A percentile compares a stretch with the other conserved stretches of the same genome.
These are phyloP conservation scores for Crithidia sp. DNA, from an alignment of 208 protist genomes.

Conservation along the genomic window DNA sequence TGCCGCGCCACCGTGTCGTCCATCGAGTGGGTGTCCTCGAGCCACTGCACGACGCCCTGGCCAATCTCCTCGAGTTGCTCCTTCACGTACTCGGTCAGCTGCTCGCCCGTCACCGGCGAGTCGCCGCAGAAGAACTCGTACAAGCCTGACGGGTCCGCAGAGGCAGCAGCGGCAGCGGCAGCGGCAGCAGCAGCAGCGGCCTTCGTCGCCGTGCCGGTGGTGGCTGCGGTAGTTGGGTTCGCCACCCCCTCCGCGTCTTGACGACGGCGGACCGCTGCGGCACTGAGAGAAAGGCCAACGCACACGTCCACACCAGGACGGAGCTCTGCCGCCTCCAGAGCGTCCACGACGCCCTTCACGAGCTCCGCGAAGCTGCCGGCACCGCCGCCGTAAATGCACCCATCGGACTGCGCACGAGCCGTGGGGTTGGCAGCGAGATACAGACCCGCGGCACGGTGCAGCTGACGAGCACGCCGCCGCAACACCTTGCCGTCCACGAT, in stretches of 20 bases:
- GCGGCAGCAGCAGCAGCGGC: background rate
- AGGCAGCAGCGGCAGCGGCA: background rate
- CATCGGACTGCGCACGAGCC: background rate
- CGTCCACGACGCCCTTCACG: constrained; percentile 23
- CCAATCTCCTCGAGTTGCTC: constrained; percentile 55
- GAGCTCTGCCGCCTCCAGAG: constrained; percentile 17
- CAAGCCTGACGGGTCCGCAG: constrained; percentile 21
- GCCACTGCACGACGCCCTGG: constrained; percentile 47
- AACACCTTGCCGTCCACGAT: constrained; percentile 11
- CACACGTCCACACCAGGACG: constrained; percentile 22
- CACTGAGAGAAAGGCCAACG: constrained; percentile 20
- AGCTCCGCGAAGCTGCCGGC: constrained; percentile 18
- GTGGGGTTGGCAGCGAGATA: constrained; percentile 13
- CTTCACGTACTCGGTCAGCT: constrained; percentile 73
- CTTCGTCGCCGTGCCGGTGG: constrained; percentile 1
- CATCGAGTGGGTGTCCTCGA: constrained; percentile 75
- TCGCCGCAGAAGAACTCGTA: constrained; percentile 77
- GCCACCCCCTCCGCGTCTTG: background rate
- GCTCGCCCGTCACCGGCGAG: constrained; percentile 63
- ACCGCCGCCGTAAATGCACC: constrained; percentile 20
- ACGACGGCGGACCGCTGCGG: background rate
- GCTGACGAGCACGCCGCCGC: constrained; percentile 12
- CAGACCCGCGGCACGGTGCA: constrained; percentile 13
- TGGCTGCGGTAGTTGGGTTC: background rate
- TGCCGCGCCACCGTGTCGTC: constrained; percentile 51